These are phyloP conservation scores for Neurospora sp. DNA, from an alignment of 495 filamentous ascomycete species.

Conservation along the genomic window DNA sequence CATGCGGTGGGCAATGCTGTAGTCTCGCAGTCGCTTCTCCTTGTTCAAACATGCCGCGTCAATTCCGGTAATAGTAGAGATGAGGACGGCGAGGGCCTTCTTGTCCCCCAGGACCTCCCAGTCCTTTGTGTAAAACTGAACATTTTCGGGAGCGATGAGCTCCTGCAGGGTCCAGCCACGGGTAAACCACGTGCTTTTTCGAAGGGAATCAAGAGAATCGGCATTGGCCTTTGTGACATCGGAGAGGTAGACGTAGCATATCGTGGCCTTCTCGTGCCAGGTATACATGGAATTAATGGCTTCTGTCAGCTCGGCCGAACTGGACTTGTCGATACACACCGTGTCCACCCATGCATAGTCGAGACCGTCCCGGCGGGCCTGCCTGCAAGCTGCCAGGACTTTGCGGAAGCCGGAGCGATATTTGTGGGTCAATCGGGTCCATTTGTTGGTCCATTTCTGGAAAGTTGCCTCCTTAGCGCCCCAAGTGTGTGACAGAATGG, in stretches of 20 bases:
- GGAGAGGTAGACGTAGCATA: constrained; percentile 33
- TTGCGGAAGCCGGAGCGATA: constrained; percentile 23
- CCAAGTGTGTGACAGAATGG: constrained; percentile 32
- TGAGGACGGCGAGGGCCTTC: constrained; percentile 6
- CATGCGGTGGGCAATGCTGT: constrained; percentile 28
- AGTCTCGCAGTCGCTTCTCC: constrained; percentile 1
- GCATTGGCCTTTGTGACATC: constrained; percentile 17
- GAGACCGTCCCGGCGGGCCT: constrained; percentile 7
- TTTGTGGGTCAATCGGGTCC: constrained; percentile 9
- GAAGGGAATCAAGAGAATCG: background rate
- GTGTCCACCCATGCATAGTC: constrained; percentile 31
- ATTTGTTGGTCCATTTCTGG: constrained; percentile 15
- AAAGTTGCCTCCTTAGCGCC: constrained; percentile 21
- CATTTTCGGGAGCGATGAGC: constrained; percentile 20
- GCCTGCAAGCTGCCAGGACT: constrained; percentile 11
- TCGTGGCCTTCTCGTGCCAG: constrained; percentile 26
- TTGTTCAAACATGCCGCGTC: constrained; percentile 10
- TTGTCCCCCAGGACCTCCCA: constrained; percentile 25
- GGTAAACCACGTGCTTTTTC: constrained; percentile 24
- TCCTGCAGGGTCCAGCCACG: constrained; percentile 36
- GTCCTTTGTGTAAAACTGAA: constrained; percentile 22
- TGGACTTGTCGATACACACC: constrained; percentile 36
- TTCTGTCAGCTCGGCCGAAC: constrained; percentile 34
- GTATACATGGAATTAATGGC: constrained; percentile 35
- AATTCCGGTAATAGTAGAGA: constrained; percentile 26